These are phyloP conservation scores for Fusarium neocosmosporiellum DNA, from an alignment of 2,329 filamentous ascomycete genomes.

Conservation along the genomic window DNA sequence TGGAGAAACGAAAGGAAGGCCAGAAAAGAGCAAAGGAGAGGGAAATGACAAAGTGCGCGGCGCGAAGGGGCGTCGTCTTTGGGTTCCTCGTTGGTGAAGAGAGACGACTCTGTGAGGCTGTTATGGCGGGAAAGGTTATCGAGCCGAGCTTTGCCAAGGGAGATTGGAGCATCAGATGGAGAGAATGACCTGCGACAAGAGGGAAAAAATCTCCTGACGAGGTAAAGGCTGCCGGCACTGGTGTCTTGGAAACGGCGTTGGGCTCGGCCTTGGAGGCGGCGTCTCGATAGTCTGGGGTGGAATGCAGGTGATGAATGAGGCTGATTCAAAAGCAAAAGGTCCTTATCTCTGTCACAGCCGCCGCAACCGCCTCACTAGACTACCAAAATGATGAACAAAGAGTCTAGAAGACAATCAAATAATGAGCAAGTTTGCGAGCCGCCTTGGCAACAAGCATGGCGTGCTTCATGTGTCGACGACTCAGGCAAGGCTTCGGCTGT, in stretches of 20 bases:
- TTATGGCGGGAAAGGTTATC: slow-evolving; percentile 68
- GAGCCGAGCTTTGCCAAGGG: slow-evolving; percentile 72
- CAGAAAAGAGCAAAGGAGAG: slow-evolving; percentile 57
- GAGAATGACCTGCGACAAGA: slow-evolving; percentile 50
- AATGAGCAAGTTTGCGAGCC: not conserved
- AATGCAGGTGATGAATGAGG: not conserved
- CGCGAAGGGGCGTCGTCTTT: slow-evolving; percentile 69
- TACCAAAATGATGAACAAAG: not conserved
- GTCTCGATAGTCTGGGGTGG: not conserved
- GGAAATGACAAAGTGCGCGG: slow-evolving; percentile 72
- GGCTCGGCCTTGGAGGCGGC: not conserved
- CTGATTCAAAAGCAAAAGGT: not conserved
- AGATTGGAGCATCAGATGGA: slow-evolving; percentile 68
- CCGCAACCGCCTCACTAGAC: too few species aligned
- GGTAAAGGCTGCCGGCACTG: not conserved
- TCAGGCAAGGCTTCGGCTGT: not conserved
- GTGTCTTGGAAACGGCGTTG: not conserved
- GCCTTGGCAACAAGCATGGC: not conserved
- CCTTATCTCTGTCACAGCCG: not conserved
- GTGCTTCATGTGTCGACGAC: not conserved
- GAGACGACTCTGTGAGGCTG: slow-evolving; percentile 64
- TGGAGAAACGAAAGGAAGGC: slow-evolving; percentile 60
- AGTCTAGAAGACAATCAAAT: not conserved
- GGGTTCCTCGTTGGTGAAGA: slow-evolving; percentile 51
- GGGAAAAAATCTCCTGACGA: not conserved